Percentiles rank a stretch among this genome's conserved stretches.
Evolutionary conservation across 2,329 filamentous ascomycete species (phyloP).

Genomic region (Ceratocystiopsis minuta): DNA sequence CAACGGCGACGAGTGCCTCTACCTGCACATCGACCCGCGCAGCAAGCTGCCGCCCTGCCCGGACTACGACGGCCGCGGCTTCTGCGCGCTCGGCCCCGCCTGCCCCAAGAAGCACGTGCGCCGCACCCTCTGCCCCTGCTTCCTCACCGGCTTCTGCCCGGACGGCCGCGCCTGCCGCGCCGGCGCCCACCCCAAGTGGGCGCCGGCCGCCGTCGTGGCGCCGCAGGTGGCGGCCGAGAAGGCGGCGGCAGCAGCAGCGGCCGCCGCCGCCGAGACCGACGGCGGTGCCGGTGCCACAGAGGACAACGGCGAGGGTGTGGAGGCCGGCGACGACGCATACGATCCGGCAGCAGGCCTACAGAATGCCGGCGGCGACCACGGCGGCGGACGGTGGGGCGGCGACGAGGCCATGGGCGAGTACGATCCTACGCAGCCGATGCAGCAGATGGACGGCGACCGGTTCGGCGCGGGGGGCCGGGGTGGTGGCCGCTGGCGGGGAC

Average conservation of each 20-base stretch:
- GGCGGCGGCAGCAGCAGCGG: constrained; percentile 3
- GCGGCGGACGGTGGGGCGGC: constrained; percentile 7
- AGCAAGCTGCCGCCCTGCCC: constrained; percentile 65
- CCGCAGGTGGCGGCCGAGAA: constrained; percentile 4
- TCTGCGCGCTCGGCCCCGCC: constrained; percentile 74
- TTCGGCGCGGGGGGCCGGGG: constrained; percentile 12
- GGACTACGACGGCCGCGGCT: constrained; percentile 86
- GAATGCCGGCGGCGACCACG: constrained; percentile 9
- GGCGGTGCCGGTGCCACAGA: background rate
- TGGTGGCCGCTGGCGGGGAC: constrained; percentile 17
- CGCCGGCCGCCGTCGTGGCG: constrained; percentile 33
- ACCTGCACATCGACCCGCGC: constrained; percentile 75
- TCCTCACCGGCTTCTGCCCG: constrained; percentile 87
- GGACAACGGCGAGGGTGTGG: constrained; percentile 3
- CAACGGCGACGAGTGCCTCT: constrained; percentile 91
- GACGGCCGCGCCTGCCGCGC: constrained; percentile 58
- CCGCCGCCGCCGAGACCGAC: background rate
- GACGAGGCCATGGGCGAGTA: background rate
- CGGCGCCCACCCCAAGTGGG: constrained; percentile 68
- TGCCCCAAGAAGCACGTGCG: constrained; percentile 84
- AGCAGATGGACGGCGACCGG: constrained; percentile 11
- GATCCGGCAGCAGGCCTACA: background rate
- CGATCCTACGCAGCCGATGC: too few relatives aligned
- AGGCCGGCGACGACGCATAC: background rate
- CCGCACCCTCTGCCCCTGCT: constrained; percentile 58